Conservation (phyloP, 2,329 filamentous ascomycete species). For the Hymenoscyphus occultus region DNA sequence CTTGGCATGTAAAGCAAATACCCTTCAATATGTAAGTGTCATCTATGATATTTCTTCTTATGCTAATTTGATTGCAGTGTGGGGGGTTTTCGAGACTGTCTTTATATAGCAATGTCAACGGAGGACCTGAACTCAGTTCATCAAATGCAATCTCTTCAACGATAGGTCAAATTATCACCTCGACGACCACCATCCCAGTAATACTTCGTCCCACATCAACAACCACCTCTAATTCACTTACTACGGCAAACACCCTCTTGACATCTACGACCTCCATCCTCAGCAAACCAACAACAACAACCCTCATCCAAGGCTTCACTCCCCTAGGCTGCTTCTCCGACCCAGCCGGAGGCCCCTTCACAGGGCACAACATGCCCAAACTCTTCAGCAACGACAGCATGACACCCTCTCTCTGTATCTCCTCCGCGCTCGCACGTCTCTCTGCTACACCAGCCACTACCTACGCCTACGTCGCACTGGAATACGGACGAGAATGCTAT, state of each 20-base stretch:
- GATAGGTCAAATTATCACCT: background rate
- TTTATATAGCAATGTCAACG: constrained; percentile 21
- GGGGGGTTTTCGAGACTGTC: constrained; percentile 26
- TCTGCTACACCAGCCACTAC: constrained; percentile 33
- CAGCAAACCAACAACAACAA: constrained; percentile 5
- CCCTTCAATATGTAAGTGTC: constrained; percentile 26
- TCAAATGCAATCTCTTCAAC: background rate
- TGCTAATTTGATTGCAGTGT: constrained; percentile 20
- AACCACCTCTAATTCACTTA: background rate
- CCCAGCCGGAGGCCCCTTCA: constrained; percentile 21
- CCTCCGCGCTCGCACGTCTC: constrained; percentile 32
- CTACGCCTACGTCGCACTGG: constrained; percentile 33
- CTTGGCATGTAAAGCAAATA: constrained; percentile 26
- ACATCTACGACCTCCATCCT: background rate
- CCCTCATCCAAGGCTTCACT: constrained; percentile 32
- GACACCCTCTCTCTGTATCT: constrained; percentile 38
- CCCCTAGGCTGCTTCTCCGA: constrained; percentile 36
- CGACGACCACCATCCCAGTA: background rate
- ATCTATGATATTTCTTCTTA: constrained; percentile 19
- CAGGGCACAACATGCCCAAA: constrained; percentile 35
- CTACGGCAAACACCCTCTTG: background rate
- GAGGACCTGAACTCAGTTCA: background rate
- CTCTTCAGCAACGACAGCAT: constrained; percentile 36
- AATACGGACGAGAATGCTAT: constrained; percentile 39
- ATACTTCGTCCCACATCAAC: background rate